Conservation (phyloP, 129 eudicot species). For the Tagetes erecta region DNA sequence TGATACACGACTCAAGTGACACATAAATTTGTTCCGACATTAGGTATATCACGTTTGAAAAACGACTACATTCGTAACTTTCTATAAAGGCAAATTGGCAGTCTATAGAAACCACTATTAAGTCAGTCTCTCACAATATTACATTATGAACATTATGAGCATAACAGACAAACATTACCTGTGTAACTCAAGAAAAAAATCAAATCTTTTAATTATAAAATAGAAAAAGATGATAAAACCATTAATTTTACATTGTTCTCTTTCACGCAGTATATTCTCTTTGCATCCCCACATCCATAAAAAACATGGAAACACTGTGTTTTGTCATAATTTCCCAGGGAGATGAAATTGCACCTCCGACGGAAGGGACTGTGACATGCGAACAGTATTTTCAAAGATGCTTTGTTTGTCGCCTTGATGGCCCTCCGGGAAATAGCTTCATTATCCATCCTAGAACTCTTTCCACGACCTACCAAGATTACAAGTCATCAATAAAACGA, state of each 20-base stretch:
- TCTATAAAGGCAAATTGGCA: background rate
- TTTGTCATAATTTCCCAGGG: slow-evolving; percentile 33
- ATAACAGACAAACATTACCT: slow-evolving; percentile 12
- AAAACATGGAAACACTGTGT: slow-evolving; percentile 28
- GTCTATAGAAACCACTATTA: background rate
- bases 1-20: background rate
- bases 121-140: slow-evolving; percentile 7
- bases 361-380: slow-evolving; percentile 14
- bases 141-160: slow-evolving; percentile 16
- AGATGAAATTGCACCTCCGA: slow-evolving; percentile 47
- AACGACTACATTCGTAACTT: too few relatives aligned
- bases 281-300: slow-evolving; percentile 26
- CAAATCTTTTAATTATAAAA: slow-evolving; percentile 10
- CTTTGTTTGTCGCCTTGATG: slow-evolving; percentile 78
- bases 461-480: slow-evolving; percentile 77
- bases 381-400: slow-evolving; percentile 38
- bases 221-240: slow-evolving; percentile 8
- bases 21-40: too few relatives aligned
- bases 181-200: background rate
- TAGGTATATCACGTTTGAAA: too few relatives aligned
- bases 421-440: slow-evolving; percentile 99
- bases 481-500: background rate
- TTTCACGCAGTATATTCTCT: slow-evolving; percentile 25
- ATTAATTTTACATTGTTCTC: slow-evolving; percentile 25
- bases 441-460: slow-evolving; percentile 97